Evolutionary conservation across 176 grass and related monocot species (phyloP), one percentile per base, ranked within the genome.

Genomic region (Saccharum officinarum): DNA sequence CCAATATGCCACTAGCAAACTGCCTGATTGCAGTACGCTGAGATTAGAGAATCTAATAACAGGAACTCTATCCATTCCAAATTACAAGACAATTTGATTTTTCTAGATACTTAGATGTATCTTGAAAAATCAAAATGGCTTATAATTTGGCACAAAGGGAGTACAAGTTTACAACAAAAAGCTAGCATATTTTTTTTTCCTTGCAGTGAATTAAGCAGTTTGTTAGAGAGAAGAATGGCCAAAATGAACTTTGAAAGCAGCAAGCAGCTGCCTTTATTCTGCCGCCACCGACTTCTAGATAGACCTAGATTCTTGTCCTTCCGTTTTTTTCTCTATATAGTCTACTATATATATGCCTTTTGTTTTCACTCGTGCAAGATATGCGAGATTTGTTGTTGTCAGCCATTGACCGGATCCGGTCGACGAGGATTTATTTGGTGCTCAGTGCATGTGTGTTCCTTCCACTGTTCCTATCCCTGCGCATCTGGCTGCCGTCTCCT

Each of bases 211-310:
- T 20, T 9, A 52, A 52, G 13, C 44, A 41, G 36, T 15, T 64
- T 31, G 28, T 28, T 73, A 67, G 55, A 28, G 14, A 18, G 1
- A 3, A 62, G 25, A 15, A 4, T 12, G 80, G 54, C 65, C 87
- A 88, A 79, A 67, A 36, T 61, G 37, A 52, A 42, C 55, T 63
- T 63, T 78, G 28, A 41, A n/a, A 60, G 50, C 12, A 77, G 10
- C 9, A 47, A 37, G 15, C 8, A 42, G 40, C 60, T 7, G 12
- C 77, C 23, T 46, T 62, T 23, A 55, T 42, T 73, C 75, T 55
- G 44, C 40, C 2, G 30, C 22, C 71, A 25, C 72, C 23, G 15
- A 44, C 41, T 65, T 85, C 63, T 71, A 76, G 50, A 71, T 55
- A 40, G 50, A 71, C 2, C 71, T 70, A 45, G 44, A 73, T 77